These are phyloP conservation scores for Saturnispora saitoi DNA, from an alignment of 805 yeast species.

Conservation along the genomic window DNA sequence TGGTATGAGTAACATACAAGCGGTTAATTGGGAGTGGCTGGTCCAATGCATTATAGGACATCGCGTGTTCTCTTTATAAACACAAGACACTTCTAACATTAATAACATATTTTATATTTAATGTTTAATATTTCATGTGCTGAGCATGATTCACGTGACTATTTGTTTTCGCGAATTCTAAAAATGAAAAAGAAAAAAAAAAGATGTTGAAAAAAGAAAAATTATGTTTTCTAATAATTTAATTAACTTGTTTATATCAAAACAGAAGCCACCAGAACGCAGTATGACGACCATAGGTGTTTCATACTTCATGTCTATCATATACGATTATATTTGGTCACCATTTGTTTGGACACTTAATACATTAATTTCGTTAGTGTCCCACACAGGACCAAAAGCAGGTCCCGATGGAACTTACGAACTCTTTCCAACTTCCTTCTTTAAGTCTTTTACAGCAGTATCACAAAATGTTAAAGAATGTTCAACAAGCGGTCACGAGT, in stretches of 20 bases:
- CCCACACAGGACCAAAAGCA: neutral
- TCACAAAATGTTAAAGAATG: slow-evolving; percentile 24
- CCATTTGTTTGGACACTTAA: neutral
- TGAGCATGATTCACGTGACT: neutral
- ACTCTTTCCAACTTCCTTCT: slow-evolving; percentile 1
- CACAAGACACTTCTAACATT: too few species aligned
- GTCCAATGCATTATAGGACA: neutral
- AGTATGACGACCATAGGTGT: neutral
- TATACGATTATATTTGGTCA: neutral
- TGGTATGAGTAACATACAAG: neutral
- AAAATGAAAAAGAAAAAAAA: neutral
- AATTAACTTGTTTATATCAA: neutral
- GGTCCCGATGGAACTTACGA: slow-evolving; percentile 1
- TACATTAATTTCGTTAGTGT: neutral
- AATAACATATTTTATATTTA: neutral
- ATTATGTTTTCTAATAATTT: neutral
- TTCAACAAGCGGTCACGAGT: slow-evolving; percentile 34
- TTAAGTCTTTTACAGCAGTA: neutral
- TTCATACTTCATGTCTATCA: neutral
- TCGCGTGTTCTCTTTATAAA: neutral
- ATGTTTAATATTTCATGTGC: too few species aligned
- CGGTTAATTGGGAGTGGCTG: neutral
- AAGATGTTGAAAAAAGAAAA: neutral
- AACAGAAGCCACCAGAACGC: neutral
- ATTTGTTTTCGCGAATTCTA: neutral